Conservation (phyloP, 2,329 filamentous ascomycete genomes). For the Pleomassaria siparia region DNA sequence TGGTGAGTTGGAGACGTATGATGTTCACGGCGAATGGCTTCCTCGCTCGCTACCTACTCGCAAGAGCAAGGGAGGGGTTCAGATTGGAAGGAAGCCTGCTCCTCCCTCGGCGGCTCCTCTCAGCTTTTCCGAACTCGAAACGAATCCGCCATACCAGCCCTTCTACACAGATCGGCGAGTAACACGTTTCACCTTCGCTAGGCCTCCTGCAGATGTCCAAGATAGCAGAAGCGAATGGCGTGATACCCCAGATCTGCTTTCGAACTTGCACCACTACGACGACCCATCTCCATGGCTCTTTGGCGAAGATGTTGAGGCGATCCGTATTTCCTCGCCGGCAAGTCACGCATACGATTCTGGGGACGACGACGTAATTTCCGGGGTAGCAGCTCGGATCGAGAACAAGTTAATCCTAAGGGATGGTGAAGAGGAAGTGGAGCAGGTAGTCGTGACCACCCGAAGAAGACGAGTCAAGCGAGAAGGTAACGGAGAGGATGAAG, state of each 20-base stretch:
- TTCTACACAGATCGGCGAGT: conserved; percentile 92
- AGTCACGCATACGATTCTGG: conserved; percentile 37
- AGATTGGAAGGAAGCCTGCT: conserved; percentile 9
- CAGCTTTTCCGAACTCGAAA: conserved; percentile 84
- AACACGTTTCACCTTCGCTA: conserved; percentile 68
- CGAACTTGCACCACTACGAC: conserved; percentile 37
- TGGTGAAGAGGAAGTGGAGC: conserved; percentile 64
- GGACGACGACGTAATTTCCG: conserved; percentile 53
- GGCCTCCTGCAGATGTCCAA: conserved; percentile 21
- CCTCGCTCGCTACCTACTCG: conserved; percentile 32
- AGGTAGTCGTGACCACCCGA: conserved; percentile 81
- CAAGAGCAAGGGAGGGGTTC: conserved; percentile 14
- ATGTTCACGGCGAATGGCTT: conserved; percentile 39
- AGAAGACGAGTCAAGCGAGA: conserved; percentile 59
- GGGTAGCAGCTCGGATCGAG: conserved; percentile 46
- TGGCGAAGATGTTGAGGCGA: conserved; percentile 52
- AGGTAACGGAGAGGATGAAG: conserved; percentile 61
- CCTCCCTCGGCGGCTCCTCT: conserved; percentile 49
- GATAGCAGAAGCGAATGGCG: conserved; percentile 29
- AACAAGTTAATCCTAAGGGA: conserved; percentile 53
- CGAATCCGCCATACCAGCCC: conserved; percentile 91
- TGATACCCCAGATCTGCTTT: conserved; percentile 22
- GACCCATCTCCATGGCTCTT: conserved; percentile 54
- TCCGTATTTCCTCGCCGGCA: conserved; percentile 48
- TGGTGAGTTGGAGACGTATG: conserved; percentile 27